These are phyloP conservation scores for Pelargonium fulgidum DNA, from an alignment of 441 rosid genomes.

Conservation along the genomic window DNA sequence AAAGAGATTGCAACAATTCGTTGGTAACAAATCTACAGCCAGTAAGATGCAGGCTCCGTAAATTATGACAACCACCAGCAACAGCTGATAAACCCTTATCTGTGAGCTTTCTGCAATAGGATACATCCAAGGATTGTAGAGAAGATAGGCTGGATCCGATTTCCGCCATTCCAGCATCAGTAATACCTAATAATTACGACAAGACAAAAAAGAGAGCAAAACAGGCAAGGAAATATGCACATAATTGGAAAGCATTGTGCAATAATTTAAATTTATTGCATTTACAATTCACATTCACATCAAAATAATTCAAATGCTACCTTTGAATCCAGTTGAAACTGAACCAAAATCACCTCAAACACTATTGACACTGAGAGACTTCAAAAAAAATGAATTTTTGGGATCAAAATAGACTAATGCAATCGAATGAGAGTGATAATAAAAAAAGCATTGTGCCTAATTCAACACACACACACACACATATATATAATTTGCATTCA, in stretches of 20 bases:
- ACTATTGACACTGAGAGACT: no score
- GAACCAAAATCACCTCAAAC: no score
- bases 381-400: not conserved
- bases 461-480: no score
- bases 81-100: conserved; percentile 74
- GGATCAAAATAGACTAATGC: no score
- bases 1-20: conserved; percentile 40
- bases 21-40: conserved; percentile 66
- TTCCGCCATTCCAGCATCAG: conserved; percentile 62
- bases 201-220: not conserved
- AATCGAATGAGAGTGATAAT: no score
- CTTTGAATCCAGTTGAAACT: no score
- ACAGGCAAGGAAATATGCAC: not conserved
- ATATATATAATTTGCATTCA: no score
- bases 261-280: no score
- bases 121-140: conserved; percentile 72
- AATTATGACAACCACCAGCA: conserved; percentile 64
- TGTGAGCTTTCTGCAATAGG: conserved; percentile 68
- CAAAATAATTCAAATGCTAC: no score
- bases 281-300: no score
- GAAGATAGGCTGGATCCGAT: conserved; percentile 61
- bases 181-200: conserved; percentile 45
- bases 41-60: conserved; percentile 54
- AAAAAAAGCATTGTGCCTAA: no score
- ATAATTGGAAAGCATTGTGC: not conserved